Evolutionary conservation across 2,329 filamentous ascomycete species (phyloP), one percentile per base, ranked within the genome.

Genomic region (Paradendryphiella salina): DNA sequence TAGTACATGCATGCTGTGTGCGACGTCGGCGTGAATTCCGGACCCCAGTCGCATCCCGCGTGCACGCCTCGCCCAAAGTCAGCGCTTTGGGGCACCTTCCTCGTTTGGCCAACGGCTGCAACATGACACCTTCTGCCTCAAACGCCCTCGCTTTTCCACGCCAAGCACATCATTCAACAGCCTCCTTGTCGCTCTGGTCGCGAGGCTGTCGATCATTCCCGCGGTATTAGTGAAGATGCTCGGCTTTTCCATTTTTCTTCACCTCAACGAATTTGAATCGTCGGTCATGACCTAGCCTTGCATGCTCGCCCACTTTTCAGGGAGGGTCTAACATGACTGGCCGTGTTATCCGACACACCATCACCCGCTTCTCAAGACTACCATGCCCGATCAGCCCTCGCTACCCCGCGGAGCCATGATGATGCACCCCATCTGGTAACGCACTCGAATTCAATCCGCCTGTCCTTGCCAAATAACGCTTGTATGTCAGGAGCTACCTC

Each of bases 401-500:
- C 20, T 44, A 46, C 33, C 26, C 42, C 37, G 35, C 42, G 9
- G 41, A 37, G 20, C 28, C 29, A 42, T 26, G n/a, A 42, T 26
- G n/a, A 26, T n/a, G 40, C 23, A 18, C 40, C 14, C 23, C 39
- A n/a, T 29, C 36, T 32, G 15, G 33, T 34, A 42, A 36, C 23
- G 37, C 20, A 33, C 21, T 32, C 15, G 50, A 35, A 21, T 42
- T 35, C 45, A 45, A 54, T 61, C 54, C 51, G 34, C n/a, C 46
- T 41, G 46, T 37, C 37, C 46, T 34, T 56, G 60, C 54, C 61
- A 55, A 61, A 62, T 40, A 41, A 45, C 45, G 54, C 49, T 45
- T 54, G 13, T 35, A 29, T 35, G n/a, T n/a, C n/a, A 51, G 33
- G 48, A 36, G 31, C 14, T 34, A 34, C 55, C 47, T 46, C 35